Conservation (phyloP, 345 rosid species). For the Abelmoschus esculentus region DNA sequence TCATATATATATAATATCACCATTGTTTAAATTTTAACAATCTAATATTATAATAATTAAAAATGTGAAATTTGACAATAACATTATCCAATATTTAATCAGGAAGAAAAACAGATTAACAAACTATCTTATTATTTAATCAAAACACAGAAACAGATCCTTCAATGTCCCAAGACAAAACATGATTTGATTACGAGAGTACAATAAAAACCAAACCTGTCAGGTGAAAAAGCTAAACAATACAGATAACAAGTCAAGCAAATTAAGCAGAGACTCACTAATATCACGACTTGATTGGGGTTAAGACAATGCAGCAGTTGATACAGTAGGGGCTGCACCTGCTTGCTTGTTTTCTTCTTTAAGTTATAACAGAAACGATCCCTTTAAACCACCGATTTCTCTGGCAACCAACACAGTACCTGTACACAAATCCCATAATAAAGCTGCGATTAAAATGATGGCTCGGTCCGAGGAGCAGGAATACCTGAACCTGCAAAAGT, state of each 20-base stretch:
- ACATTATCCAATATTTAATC: background rate
- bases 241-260: background rate
- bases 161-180: background rate
- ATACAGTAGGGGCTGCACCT: background rate
- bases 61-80: too few relatives aligned
- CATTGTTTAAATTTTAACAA: too few relatives aligned
- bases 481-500: conserved; percentile 47
- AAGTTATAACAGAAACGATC: background rate
- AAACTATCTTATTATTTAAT: background rate
- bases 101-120: background rate
- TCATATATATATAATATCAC: too few relatives aligned
- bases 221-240: background rate
- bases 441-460: conserved; percentile 23
- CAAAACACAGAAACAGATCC: background rate
- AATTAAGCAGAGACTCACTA: background rate
- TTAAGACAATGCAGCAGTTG: background rate
- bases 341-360: background rate
- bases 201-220: background rate
- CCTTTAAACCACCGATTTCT: background rate
- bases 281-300: background rate
- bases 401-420: conserved; percentile 14
- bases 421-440: conserved; percentile 30
- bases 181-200: background rate
- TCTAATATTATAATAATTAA: too few relatives aligned
- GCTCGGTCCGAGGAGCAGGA: conserved; percentile 28